Conservation (phyloP, 1,284 basidiomycete species). For the Cystobasidiaceae sp. region DNA sequence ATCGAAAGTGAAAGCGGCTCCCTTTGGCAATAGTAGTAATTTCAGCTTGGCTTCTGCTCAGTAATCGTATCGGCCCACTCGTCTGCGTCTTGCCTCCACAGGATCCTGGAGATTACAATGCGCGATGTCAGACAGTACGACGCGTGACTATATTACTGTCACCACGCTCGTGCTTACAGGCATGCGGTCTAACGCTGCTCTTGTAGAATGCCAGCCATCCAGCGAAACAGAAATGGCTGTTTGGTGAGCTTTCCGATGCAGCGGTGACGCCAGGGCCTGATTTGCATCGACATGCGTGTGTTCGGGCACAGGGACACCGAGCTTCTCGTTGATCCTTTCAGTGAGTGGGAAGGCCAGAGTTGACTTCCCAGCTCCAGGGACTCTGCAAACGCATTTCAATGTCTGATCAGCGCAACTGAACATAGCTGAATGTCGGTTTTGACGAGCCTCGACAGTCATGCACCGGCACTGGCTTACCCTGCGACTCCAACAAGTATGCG, state of each 20-base stretch:
- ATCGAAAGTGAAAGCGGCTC: slow-evolving; percentile 51
- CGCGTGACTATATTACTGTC: neutral
- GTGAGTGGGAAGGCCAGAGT: slow-evolving; percentile 60
- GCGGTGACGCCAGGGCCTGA: neutral
- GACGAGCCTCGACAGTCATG: neutral
- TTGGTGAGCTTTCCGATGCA: slow-evolving; percentile 14
- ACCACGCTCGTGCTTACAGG: slow-evolving; percentile 52
- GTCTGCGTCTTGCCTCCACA: slow-evolving; percentile 61
- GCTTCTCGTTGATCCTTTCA: slow-evolving; percentile 51
- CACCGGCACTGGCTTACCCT: slow-evolving; percentile 35
- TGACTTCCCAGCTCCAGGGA: slow-evolving; percentile 79
- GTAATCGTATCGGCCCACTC: slow-evolving; percentile 50
- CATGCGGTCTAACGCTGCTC: slow-evolving; percentile 57
- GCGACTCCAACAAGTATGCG: slow-evolving; percentile 62
- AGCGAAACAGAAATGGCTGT: slow-evolving; percentile 62
- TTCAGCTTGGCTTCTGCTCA: neutral
- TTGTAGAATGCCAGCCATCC: slow-evolving; percentile 72
- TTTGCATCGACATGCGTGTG: slow-evolving; percentile 11
- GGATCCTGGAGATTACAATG: slow-evolving; percentile 65
- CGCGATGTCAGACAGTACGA: neutral
- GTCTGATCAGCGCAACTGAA: neutral
- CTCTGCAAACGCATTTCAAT: slow-evolving; percentile 45
- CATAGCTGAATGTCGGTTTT: neutral
- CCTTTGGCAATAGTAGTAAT: slow-evolving; percentile 36
- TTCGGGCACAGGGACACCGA: slow-evolving; percentile 30